Evolutionary conservation across 2,329 filamentous ascomycete species (phyloP).

Genomic region (Alternaria sp.): DNA sequence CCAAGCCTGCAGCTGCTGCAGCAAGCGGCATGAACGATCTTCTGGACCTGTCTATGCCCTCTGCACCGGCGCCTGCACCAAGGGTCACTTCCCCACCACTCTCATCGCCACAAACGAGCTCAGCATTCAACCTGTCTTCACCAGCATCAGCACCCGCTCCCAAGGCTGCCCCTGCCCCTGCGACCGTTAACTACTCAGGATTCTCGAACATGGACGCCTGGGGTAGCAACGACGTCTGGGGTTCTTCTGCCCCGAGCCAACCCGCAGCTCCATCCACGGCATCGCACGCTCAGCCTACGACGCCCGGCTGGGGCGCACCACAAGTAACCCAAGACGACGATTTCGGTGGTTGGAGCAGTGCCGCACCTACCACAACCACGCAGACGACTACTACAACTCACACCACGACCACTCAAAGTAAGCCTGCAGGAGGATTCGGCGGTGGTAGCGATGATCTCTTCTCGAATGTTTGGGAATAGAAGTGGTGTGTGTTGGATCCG

Average conservation of each 20-base stretch:
- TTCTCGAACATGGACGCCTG: conserved; percentile 74
- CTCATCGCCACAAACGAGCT: conserved; percentile 57
- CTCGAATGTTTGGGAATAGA: conserved; percentile 89
- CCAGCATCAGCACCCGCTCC: conserved; percentile 44
- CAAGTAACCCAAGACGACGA: conserved; percentile 85
- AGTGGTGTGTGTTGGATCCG: not conserved
- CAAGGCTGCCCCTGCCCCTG: conserved; percentile 38
- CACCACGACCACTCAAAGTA: conserved; percentile 33
- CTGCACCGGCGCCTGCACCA: conserved; percentile 39
- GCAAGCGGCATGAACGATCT: conserved; percentile 72
- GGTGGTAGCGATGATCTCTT: conserved; percentile 79
- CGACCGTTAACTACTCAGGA: conserved; percentile 48
- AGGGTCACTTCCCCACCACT: conserved; percentile 34
- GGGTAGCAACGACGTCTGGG: conserved; percentile 85
- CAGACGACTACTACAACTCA: conserved; percentile 44
- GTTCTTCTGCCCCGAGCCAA: conserved; percentile 65
- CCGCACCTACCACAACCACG: conserved; percentile 64
- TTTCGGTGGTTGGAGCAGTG: conserved; percentile 92
- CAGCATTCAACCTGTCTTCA: conserved; percentile 70
- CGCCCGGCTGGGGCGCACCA: conserved; percentile 62
- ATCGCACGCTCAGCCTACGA: conserved; percentile 52
- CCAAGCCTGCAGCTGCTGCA: conserved; percentile 57
- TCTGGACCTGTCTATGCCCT: conserved; percentile 69
- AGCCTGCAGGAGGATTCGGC: conserved; percentile 62
- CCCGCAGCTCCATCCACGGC: conserved; percentile 40